Evolutionary conservation across 2,329 filamentous ascomycete species (phyloP), one percentile per base, ranked within the genome.

Genomic region (Fusarium sp.): DNA sequence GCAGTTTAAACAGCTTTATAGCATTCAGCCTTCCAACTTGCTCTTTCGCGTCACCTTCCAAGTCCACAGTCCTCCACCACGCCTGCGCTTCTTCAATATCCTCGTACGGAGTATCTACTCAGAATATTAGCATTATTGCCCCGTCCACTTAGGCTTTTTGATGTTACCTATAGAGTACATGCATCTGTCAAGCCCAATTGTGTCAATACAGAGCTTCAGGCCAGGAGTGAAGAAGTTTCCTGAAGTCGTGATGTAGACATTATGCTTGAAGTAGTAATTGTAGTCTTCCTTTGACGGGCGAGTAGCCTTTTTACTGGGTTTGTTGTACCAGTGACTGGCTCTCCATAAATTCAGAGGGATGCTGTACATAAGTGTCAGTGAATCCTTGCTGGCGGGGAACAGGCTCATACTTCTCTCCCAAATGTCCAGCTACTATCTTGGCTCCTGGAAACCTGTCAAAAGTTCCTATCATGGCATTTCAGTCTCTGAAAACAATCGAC

Each of bases 291-390:
- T 58, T 2, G 66, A 69, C 3, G 64, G 64, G 0, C 66, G 55
- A 1, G 64, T 57, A 0, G 64, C 57, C 14, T 54, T 63, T 27
- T 68, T 63, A 0, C 56, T 49, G 0, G 57, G 57, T 3, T 69
- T 68, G 12, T 69, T 63, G 0, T 69, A 69, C 66, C 66, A 69
- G 12, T 69, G 57, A 0, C 62, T 54, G 4, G 64, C 52, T 7
- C 64, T 53, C 64, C 66, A 69, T 4, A 69, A 58, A 49, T 69
- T 69, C 0, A 63, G 46, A 5, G 66, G 66, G 3, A 69, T 68
- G 0, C 22, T 22, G 22, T 22, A 22, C 22, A 22, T 22, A 22
- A 22, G 22, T 22, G 22, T 22, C 22, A 22, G 3, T 22, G 22
- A 22, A 22, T 22, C 3, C 22, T 22, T 22, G 22, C 22, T 22